Evolutionary conservation across 179 eudicot species (phyloP), one percentile per base, ranked within the genome.

Genomic region (Beta lomatogona): DNA sequence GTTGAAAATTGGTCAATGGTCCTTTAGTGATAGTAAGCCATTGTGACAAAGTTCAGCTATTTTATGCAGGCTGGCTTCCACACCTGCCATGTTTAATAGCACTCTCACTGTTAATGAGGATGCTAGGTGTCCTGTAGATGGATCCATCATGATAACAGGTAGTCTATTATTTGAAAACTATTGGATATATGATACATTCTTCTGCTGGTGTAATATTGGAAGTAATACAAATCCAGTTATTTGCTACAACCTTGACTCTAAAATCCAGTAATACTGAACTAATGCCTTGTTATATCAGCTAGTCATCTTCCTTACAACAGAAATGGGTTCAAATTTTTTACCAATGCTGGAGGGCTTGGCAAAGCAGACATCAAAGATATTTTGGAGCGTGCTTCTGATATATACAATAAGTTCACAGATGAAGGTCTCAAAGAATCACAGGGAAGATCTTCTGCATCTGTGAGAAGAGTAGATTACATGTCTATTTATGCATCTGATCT

Each of bases 141-240:
- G 99, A 84, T 83, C 99, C 77, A 94, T 96, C 82, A 96, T 96
- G 99, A 94, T 96, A 87, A 96, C 99, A 86, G 98, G 99, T 94
- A 84, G n/a, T 54, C 63, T 45, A 4, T 48, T 55, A 25, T 57
- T 41, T 78, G 54, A 54, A 15, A 25, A 9, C 11, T 74, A 8
- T 14, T 31, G 71, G 54, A 41, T 50, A 2, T 21, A 45, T 61
- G 18, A 36, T 77, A 52, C 15, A 36, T 28, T 44, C 9, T 55
- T 57, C 31, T 57, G 52, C 66, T 68, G 64, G 66, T 79, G 4
- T 48, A 45, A 22, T 46, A 16, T 67, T 63, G 63, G 55, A 19
- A n/a, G 28, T 66, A 68, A 2, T 66, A 41, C 31, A 31, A 22
- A 22, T 82, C 48, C 64, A n/a, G 10, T 74, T 71, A n/a, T 68